Evolutionary conservation across 768 basidiomycete genomes (phyloP), one percentile per base, ranked within the genome.

Genomic region (Tulasnella sp.): DNA sequence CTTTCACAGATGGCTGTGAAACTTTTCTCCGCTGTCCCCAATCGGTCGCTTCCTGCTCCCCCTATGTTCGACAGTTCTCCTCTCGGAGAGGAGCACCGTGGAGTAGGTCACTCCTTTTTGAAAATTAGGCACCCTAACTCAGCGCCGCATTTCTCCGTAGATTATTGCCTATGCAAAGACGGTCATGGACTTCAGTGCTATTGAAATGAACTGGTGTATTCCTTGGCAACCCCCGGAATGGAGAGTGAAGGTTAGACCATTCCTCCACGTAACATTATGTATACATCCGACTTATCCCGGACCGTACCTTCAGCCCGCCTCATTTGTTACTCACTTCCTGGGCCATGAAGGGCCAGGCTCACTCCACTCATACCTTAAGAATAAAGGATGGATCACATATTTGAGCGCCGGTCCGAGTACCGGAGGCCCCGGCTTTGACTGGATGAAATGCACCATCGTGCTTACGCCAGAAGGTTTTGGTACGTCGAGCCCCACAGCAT

Each of bases 341-440:
- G 93, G 93, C 0, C 91, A 97, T 68, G 93, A 97, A 72, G 93
- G 93, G 1, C 83, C 85, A 34, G 95, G 95, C 1, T 97, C 95
- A 0, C 73, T 98, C 29, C 79, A 88, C 66, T 89, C 92, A 0
- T 91, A 92, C 69, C 77, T 99, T 59, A 98, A 95, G 73, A 76
- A 77, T 63, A 86, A 85, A 67, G 88, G 90, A 2, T 95, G 92
- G 91, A 78, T 87, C 38, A 90, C 84, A 27, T 75, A 76, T 11
- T 74, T 98, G 51, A 81, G 78, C 56, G 77, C 83, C 45, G 90
- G 86, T 1, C 76, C 80, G 2, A 85, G 86, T 65, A 73, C 76
- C 32, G 77, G 89, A 4, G 88, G 80, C 19, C 79, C 63, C 38
- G 90, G 92, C 0, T 91, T 97, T 68, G 86, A 84, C 42, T 85